phyloP scores from a whole-genome alignment of 768 basidiomycete species.

The Tylopilus balloui region DNA sequence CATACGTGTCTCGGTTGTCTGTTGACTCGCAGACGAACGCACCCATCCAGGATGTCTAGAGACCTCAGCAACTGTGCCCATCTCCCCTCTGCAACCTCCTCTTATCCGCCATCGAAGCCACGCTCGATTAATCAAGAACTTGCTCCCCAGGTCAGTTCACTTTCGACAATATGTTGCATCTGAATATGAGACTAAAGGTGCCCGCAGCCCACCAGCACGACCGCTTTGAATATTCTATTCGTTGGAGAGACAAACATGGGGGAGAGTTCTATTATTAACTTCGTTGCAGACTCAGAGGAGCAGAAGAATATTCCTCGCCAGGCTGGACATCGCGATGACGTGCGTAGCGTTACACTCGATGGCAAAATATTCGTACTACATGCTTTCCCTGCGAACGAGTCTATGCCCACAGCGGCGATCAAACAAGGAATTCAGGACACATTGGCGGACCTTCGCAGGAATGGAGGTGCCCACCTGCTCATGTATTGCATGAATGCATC shows the following conservation, averaged over 20 bases:
- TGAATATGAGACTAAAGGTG: conserved; percentile 3
- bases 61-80: conserved; percentile 8
- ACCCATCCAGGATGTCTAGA: conserved; percentile 15
- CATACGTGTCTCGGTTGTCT: conserved; percentile 1
- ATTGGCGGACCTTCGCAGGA: conserved; percentile 11
- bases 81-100: conserved; percentile 8
- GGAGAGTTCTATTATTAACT: conserved; percentile 18
- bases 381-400: conserved; percentile 3
- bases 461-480: conserved; percentile 16
- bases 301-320: neutral
- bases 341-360: conserved; percentile 11
- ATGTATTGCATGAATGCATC: conserved; percentile 20
- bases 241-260: conserved; percentile 21
- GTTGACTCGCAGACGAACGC: neutral
- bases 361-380: conserved; percentile 15
- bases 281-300: conserved; percentile 10
- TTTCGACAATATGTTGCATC: neutral
- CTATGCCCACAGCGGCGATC: neutral
- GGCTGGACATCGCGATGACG: neutral
- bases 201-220: conserved; percentile 7
- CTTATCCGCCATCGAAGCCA: conserved; percentile 10
- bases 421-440: conserved; percentile 4
- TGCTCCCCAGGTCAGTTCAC: conserved; percentile 10
- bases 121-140: conserved; percentile 7
- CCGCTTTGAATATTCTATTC: conserved; percentile 16